phyloP scores from a whole-genome alignment of 495 filamentous ascomycete species.

The Trichoderma gamsii region DNA sequence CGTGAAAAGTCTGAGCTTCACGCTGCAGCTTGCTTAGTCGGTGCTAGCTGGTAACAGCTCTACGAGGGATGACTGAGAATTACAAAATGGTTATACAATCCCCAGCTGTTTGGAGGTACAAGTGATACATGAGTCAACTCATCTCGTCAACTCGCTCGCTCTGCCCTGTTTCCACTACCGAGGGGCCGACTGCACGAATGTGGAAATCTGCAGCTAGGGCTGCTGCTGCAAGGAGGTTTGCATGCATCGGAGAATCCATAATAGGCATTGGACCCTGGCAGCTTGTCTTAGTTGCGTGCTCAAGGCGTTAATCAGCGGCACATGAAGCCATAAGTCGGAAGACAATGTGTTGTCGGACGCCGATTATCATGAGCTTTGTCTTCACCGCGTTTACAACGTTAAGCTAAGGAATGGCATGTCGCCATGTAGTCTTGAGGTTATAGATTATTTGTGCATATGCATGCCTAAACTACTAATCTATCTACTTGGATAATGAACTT shows the following conservation, averaged over 20 bases:
- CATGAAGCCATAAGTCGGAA: not conserved
- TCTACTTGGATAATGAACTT: too few species aligned
- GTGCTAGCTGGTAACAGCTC: not conserved
- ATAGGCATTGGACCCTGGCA: not conserved
- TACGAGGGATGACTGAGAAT: not conserved
- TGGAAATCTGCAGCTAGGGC: not conserved
- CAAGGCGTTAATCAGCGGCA: not conserved
- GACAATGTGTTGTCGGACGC: not conserved
- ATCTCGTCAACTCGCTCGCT: too few species aligned
- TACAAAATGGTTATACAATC: not conserved
- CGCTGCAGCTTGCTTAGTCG: slow-evolving; percentile 1
- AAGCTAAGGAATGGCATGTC: too few species aligned
- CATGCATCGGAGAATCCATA: not conserved
- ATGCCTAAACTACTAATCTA: too few species aligned
- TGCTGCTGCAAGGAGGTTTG: slow-evolving; percentile 3
- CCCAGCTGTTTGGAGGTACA: not conserved
- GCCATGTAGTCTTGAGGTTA: too few species aligned
- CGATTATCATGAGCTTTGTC: not conserved
- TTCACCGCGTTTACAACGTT: too few species aligned
- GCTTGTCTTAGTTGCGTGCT: not conserved
- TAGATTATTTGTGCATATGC: too few species aligned
- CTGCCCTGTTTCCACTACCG: not conserved
- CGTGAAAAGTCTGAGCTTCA: not conserved
- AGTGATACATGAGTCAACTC: too few species aligned
- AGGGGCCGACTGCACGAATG: not conserved